phyloP scores from a whole-genome alignment of 257 asterid species.

The Knoxia roxburghii region DNA sequence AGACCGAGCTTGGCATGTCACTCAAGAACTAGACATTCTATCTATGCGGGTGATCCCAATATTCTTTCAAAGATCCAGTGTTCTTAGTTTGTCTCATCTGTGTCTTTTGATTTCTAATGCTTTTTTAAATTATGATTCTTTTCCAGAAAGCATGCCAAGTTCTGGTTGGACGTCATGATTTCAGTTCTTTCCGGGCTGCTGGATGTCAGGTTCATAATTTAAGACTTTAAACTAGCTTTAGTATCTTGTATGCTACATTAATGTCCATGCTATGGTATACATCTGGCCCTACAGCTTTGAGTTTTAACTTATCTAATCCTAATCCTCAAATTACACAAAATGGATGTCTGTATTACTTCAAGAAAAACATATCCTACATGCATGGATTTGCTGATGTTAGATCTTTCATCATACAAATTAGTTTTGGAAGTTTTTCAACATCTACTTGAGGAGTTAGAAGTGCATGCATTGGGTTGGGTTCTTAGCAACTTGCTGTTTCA shows the following conservation, averaged over 20 bases:
- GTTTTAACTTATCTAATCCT: neutral
- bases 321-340: neutral
- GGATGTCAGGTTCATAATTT: conserved; percentile 67
- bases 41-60: conserved; percentile 69
- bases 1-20: conserved; percentile 89
- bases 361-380: neutral
- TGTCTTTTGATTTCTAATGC: neutral
- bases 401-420: neutral
- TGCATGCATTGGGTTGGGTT: neutral
- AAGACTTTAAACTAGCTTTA: neutral
- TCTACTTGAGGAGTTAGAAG: neutral
- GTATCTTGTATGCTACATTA: neutral
- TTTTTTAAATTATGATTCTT: conserved; percentile 16
- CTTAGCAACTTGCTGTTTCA: neutral
- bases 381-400: neutral
- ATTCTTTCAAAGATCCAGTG: neutral
- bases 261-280: neutral
- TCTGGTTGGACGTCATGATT: conserved; percentile 82
- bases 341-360: neutral
- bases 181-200: conserved; percentile 90
- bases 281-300: neutral
- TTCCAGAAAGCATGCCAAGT: conserved; percentile 80
- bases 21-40: conserved; percentile 61
- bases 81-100: conserved; percentile 1
- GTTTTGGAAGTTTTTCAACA: neutral